Evolutionary conservation across 768 basidiomycete genomes (phyloP).

Genomic region (Macrolepiota fuliginosa): DNA sequence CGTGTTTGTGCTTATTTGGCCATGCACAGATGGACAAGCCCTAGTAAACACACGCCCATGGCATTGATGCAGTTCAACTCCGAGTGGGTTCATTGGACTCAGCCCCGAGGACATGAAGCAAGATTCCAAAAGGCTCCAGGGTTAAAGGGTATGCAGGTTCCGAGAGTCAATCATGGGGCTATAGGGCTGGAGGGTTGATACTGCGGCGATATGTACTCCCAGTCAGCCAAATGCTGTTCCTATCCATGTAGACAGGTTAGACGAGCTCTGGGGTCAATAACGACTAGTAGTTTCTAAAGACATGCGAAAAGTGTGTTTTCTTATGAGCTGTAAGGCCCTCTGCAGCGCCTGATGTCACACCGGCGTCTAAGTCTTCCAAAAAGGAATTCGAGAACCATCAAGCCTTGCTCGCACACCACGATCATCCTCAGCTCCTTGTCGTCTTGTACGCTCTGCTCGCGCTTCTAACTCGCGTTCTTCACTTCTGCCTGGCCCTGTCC

Average conservation of each 20-base stretch:
- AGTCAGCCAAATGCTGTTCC: neutral
- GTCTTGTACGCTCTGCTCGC: slow-evolving; percentile 12
- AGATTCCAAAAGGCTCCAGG: too few relatives aligned
- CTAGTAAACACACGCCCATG: neutral
- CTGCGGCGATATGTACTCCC: too few relatives aligned
- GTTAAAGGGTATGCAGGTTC: too few relatives aligned
- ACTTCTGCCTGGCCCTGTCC: slow-evolving; percentile 12
- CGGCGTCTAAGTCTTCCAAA: slow-evolving; percentile 8
- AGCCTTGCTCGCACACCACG: slow-evolving; percentile 13
- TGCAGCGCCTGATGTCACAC: slow-evolving; percentile 4
- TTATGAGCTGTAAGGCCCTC: neutral
- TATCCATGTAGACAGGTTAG: neutral
- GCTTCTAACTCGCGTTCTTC: slow-evolving; percentile 7
- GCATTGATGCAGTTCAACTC: too few relatives aligned
- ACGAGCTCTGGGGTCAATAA: neutral
- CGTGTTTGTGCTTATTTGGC: neutral
- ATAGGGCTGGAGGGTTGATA: too few relatives aligned
- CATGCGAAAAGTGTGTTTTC: neutral
- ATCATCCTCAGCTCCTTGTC: slow-evolving; percentile 8
- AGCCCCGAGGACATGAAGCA: neutral
- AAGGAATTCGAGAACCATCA: slow-evolving; percentile 17
- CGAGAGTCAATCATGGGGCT: too few relatives aligned
- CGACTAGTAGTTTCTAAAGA: too few relatives aligned
- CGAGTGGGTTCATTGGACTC: neutral
- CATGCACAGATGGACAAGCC: neutral